phyloP scores from a whole-genome alignment of 768 basidiomycete species.

The Boletus reticuloceps region DNA sequence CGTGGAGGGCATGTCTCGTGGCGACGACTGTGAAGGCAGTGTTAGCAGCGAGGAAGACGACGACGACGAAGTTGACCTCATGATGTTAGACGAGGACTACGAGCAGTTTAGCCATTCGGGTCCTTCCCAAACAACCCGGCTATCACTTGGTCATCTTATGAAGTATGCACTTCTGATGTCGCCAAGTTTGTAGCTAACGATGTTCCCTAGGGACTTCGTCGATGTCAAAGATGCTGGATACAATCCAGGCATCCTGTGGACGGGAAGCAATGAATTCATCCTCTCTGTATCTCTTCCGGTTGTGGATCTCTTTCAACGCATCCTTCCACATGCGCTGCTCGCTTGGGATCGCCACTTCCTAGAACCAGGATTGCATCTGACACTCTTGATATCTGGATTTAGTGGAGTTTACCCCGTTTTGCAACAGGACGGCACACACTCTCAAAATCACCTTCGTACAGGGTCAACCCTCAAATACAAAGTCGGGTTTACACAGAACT shows the following conservation, averaged over 20 bases:
- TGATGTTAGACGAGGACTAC: constrained; percentile 17
- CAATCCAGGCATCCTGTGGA: constrained; percentile 56
- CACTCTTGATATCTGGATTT: constrained; percentile 62
- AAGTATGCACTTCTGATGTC: not conserved
- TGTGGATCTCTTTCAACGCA: constrained; percentile 46
- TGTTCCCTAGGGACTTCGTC: constrained; percentile 49
- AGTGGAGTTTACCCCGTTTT: constrained; percentile 54
- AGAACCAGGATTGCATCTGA: constrained; percentile 53
- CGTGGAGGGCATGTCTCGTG: constrained; percentile 29
- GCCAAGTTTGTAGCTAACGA: not conserved
- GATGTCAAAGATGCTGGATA: constrained; percentile 56
- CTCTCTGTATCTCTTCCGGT: constrained; percentile 59
- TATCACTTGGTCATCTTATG: constrained; percentile 3
- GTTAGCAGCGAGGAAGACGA: constrained; percentile 37
- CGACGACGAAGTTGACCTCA: constrained; percentile 26
- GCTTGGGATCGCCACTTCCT: constrained; percentile 73
- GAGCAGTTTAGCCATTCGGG: not conserved
- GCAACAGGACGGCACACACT: constrained; percentile 40
- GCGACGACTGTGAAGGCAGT: constrained; percentile 36
- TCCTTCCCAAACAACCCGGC: not conserved
- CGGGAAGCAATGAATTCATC: constrained; percentile 49
- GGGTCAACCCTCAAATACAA: constrained; percentile 48
- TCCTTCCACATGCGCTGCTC: constrained; percentile 64
- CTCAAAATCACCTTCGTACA: constrained; percentile 31
- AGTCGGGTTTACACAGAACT: constrained; percentile 56